These are phyloP conservation scores for Termitomyces sp. DNA, from an alignment of 768 basidiomycete species.

Conservation along the genomic window DNA sequence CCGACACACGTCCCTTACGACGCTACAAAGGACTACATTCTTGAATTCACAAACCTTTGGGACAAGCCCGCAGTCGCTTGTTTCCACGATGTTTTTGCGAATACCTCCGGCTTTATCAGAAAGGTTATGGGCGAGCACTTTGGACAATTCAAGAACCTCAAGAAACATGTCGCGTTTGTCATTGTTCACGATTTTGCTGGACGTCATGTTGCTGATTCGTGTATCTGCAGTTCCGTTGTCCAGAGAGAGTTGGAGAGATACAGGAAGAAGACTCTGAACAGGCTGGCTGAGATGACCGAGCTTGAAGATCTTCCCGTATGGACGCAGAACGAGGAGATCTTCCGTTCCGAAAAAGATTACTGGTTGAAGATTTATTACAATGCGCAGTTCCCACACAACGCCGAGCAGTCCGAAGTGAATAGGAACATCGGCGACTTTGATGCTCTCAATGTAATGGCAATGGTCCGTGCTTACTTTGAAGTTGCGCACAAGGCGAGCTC, in stretches of 20 bases:
- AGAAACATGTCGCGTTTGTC: constrained; percentile 26
- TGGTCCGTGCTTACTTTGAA: constrained; percentile 55
- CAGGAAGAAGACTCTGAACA: constrained; percentile 20
- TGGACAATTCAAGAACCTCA: constrained; percentile 28
- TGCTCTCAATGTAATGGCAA: constrained; percentile 52
- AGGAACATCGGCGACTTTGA: constrained; percentile 26
- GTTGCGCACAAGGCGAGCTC: constrained; percentile 52
- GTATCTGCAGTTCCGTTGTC: constrained; percentile 5
- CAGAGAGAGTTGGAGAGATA: constrained; percentile 13
- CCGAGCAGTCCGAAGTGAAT: not conserved
- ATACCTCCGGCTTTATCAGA: constrained; percentile 17
- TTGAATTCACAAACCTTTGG: constrained; percentile 29
- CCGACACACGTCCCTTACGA: constrained; percentile 35
- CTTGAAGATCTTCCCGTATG: constrained; percentile 39
- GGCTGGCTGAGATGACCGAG: constrained; percentile 31
- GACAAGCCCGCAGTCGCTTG: constrained; percentile 25
- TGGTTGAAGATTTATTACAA: constrained; percentile 21
- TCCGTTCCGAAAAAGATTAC: constrained; percentile 13
- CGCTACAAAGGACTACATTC: constrained; percentile 29
- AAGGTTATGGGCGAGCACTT: constrained; percentile 26
- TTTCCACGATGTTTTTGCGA: constrained; percentile 26
- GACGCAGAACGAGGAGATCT: constrained; percentile 29
- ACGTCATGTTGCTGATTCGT: not conserved
- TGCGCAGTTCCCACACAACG: not conserved
- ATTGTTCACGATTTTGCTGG: not conserved